phyloP scores from a whole-genome alignment of 2,329 filamentous ascomycete genomes.

The Alternaria arborescens region DNA sequence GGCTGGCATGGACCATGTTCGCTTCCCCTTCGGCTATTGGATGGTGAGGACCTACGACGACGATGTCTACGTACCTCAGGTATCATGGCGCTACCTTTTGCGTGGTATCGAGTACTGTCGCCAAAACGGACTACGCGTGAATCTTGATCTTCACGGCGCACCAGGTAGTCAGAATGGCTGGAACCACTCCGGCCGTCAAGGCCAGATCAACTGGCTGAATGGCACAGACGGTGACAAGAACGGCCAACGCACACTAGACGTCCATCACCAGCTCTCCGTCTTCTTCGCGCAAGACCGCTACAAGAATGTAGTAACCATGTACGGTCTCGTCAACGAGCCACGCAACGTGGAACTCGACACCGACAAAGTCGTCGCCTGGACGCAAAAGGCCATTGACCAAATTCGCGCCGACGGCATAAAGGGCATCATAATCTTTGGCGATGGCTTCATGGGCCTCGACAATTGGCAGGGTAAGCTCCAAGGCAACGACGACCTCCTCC shows the following conservation, averaged over 20 bases:
- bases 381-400: conserved; percentile 72
- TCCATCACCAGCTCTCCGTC: conserved; percentile 84
- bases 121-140: conserved; percentile 89
- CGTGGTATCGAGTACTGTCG: conserved; percentile 93
- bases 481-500: conserved; percentile 74
- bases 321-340: conserved; percentile 94
- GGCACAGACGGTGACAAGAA: conserved; percentile 85
- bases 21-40: conserved; percentile 96
- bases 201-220: conserved; percentile 85
- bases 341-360: conserved; percentile 76
- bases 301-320: conserved; percentile 89
- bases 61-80: conserved; percentile 87
- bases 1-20: conserved; percentile 94
- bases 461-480: conserved; percentile 90
- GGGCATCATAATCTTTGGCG: conserved; percentile 82
- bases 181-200: conserved; percentile 92
- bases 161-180: conserved; percentile 96
- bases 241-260: conserved; percentile 80
- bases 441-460: conserved; percentile 89
- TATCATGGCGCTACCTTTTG: conserved; percentile 92
- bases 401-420: conserved; percentile 80
- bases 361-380: conserved; percentile 79
- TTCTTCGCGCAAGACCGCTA: conserved; percentile 97
- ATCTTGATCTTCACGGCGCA: conserved; percentile 90
- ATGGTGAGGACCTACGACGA: conserved; percentile 83